phyloP scores from a whole-genome alignment of 805 yeast genomes.

The Wickerhamomyces tratensis region DNA sequence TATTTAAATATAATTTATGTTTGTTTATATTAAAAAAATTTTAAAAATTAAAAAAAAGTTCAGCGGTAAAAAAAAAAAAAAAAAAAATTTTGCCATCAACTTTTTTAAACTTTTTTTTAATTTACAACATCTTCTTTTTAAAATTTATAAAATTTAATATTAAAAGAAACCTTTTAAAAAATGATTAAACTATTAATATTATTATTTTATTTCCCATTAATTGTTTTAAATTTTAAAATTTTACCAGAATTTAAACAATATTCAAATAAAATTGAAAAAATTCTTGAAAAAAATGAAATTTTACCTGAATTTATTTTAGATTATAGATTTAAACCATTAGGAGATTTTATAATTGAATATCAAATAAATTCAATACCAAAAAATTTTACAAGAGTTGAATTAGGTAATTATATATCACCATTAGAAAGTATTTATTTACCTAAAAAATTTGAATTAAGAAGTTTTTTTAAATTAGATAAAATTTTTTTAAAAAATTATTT shows the following conservation, averaged over 20 bases:
- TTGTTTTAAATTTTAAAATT: background rate
- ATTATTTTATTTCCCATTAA: too few relatives aligned
- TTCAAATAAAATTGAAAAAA: background rate
- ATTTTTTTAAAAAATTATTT: constrained; percentile 4
- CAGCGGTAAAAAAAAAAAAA: too few relatives aligned
- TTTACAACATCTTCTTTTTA: too few relatives aligned
- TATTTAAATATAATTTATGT: too few relatives aligned
- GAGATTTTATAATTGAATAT: background rate
- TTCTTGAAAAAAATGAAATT: background rate
- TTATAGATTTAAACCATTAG: background rate
- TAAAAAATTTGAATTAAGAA: constrained; percentile 2
- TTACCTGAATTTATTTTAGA: too few relatives aligned
- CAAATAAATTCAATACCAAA: background rate
- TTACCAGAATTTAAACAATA: background rate
- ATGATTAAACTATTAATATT: too few relatives aligned
- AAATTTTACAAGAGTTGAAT: background rate
- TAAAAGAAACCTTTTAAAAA: too few relatives aligned
- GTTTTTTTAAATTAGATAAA: constrained; percentile 6
- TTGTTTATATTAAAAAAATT: too few relatives aligned
- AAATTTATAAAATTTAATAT: too few relatives aligned
- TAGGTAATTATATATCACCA: constrained; percentile 14
- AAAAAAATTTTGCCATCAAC: too few relatives aligned
- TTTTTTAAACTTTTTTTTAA: too few relatives aligned
- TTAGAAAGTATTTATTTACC: constrained; percentile 8
- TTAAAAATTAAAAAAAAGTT: too few relatives aligned